Evolutionary conservation across 1,139 yeast species (phyloP), one percentile per base, ranked within the genome.

Genomic region (Geotrichum klebahnii): DNA sequence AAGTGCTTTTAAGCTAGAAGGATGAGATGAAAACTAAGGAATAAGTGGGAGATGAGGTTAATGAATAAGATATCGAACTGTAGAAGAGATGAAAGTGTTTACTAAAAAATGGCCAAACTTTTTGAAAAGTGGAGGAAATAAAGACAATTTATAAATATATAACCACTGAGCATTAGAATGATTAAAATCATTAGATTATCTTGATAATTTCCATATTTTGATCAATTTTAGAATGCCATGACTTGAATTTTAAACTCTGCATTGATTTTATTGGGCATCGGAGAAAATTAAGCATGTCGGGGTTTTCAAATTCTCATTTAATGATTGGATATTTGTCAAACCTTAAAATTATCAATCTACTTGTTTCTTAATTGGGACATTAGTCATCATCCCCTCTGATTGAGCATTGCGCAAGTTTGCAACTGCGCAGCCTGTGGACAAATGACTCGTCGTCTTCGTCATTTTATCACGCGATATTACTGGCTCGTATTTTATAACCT

Each of bases 121-220:
- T 26, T 26, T 26, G 31, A 26, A 26, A 12, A 6, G 31, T 8
- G 9, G 9, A 26, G 6, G 31, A 26, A 8, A 8, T n/a, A n/a
- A n/a, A n/a, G n/a, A n/a, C n/a, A n/a, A n/a, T n/a, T n/a, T n/a
- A n/a, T n/a, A n/a, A n/a, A 34, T 8, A 14, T 17, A 17, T 12
- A 10, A 8, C n/a, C n/a, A n/a, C n/a, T n/a, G n/a, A n/a, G n/a
- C n/a, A n/a, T n/a, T n/a, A n/a, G n/a, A n/a, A n/a, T n/a, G n/a
- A 17, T 5, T 6, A 23, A 22, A 23, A 3, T n/a, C 22, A 26
- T 26, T 17, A 38, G 42, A 38, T 38, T 24, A 38, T 38, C 42
- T 22, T 12, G 41, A 37, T 37, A 37, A 37, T 38, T 38, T 38
- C 20, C 33, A 4, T n/a, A n/a, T 9, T n/a, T 10, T 17, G 40